Percentiles rank a stretch among this genome's conserved stretches.
phyloP scores from a whole-genome alignment of 164 flowering plant genomes.

The Umbellularia californica region DNA sequence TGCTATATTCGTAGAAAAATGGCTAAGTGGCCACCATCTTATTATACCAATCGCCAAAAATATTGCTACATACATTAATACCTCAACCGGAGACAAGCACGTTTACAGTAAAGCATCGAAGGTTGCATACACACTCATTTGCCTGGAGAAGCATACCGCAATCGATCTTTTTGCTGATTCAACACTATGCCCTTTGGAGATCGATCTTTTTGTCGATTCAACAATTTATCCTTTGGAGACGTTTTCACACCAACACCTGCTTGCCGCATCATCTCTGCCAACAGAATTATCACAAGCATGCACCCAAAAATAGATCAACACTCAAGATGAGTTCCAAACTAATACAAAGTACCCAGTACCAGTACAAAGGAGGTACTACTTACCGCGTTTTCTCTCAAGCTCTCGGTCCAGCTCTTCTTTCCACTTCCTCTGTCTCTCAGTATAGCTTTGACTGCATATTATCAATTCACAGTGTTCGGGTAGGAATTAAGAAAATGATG shows the following conservation, averaged over 20 bases:
- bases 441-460: slow-evolving; percentile 33
- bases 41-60: slow-evolving; percentile 2
- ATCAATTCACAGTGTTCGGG: not conserved
- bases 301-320: not conserved
- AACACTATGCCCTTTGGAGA: slow-evolving; percentile 23
- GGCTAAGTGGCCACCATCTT: not conserved
- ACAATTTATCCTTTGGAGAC: slow-evolving; percentile 38
- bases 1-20: not conserved
- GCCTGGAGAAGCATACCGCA: slow-evolving; percentile 41
- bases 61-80: slow-evolving; percentile 3
- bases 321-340: not conserved
- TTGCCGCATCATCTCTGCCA: slow-evolving; percentile 32
- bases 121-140: slow-evolving; percentile 23
- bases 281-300: not conserved
- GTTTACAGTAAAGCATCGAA: not conserved
- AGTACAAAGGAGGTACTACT: not conserved
- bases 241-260: slow-evolving; percentile 44
- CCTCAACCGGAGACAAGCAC: not conserved
- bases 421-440: slow-evolving; percentile 58
- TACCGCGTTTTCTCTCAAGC: slow-evolving; percentile 61
- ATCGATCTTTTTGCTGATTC: slow-evolving; percentile 31
- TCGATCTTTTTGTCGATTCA: slow-evolving; percentile 31
- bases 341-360: too few relatives aligned
- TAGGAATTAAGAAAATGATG: not conserved
- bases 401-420: slow-evolving; percentile 71